A percentile compares a stretch with the other conserved stretches of the same genome.
These are phyloP conservation scores for Pleurotus cornucopiae DNA, from an alignment of 768 basidiomycete genomes.

Conservation along the genomic window DNA sequence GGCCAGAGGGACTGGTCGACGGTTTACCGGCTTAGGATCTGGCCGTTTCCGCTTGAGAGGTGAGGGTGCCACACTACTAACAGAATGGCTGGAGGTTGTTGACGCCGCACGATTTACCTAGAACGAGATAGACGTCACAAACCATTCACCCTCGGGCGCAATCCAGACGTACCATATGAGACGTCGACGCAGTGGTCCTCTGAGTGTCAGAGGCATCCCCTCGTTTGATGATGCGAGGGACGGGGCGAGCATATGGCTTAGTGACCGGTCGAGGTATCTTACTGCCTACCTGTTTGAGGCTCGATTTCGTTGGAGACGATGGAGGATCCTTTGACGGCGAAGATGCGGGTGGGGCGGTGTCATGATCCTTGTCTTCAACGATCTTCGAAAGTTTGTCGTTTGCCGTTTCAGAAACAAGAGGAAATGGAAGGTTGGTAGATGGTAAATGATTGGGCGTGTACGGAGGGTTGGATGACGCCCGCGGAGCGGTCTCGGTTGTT, in stretches of 20 bases:
- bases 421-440: slow-evolving; percentile 6
- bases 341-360: too few relatives aligned
- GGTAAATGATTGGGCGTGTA: background rate
- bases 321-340: background rate
- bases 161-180: background rate
- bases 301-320: slow-evolving; percentile 36
- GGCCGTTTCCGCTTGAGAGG: slow-evolving; percentile 6
- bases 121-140: too few relatives aligned
- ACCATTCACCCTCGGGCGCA: too few relatives aligned
- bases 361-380: background rate
- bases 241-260: slow-evolving; percentile 54
- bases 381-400: background rate
- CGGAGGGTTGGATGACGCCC: background rate
- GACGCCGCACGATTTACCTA: background rate
- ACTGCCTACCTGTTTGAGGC: slow-evolving; percentile 45
- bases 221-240: slow-evolving; percentile 10
- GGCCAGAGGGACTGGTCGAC: background rate
- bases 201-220: background rate
- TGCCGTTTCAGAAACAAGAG: slow-evolving; percentile 11
- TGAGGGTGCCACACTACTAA: background rate
- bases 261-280: slow-evolving; percentile 57
- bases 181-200: background rate
- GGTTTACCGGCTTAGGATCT: background rate
- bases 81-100: too few relatives aligned
- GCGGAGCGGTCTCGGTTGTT: background rate